These are phyloP conservation scores for Quercus agrifolia DNA, from an alignment of 306 rosid species.

Conservation along the genomic window DNA sequence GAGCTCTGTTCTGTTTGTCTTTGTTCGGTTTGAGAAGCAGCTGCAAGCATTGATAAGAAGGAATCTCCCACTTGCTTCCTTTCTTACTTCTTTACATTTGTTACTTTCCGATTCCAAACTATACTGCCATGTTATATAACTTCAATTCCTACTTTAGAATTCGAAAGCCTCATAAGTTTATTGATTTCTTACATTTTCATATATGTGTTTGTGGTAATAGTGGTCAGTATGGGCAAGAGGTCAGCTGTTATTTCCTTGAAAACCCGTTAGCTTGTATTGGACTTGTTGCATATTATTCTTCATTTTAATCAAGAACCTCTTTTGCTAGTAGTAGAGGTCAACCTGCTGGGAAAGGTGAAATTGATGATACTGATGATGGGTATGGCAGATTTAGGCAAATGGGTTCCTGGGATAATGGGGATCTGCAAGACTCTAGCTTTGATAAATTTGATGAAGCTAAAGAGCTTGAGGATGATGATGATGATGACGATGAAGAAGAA, in stretches of 20 bases:
- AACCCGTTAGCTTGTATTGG: conserved; percentile 16
- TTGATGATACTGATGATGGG: conserved; percentile 15
- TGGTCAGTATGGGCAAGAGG: conserved; percentile 16
- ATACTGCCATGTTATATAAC: conserved; percentile 4
- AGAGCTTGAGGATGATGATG: conserved; percentile 11
- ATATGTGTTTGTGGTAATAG: conserved; percentile 13
- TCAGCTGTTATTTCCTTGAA: conserved; percentile 13
- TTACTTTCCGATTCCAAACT: no score
- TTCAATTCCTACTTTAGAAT: conserved; percentile 4
- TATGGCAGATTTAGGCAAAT: conserved; percentile 24
- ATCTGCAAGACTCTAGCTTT: conserved; percentile 7
- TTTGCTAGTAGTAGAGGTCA: conserved; percentile 12
- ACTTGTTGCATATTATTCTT: conserved; percentile 24
- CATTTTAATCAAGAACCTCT: conserved; percentile 26
- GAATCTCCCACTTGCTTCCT: background rate
- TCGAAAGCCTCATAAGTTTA: background rate
- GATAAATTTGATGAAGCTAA: conserved; percentile 17
- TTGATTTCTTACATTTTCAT: background rate
- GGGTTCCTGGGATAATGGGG: conserved; percentile 32
- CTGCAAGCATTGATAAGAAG: background rate
- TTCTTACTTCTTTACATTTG: background rate
- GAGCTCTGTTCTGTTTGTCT: no score
- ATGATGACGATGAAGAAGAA: conserved; percentile 19
- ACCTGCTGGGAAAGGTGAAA: conserved; percentile 17
- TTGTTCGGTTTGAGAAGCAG: no score